Percentiles rank a stretch among this genome's conserved stretches.
These are phyloP conservation scores for Amesomyces nigricolor DNA, from an alignment of 2,329 filamentous ascomycete species.

Conservation along the genomic window DNA sequence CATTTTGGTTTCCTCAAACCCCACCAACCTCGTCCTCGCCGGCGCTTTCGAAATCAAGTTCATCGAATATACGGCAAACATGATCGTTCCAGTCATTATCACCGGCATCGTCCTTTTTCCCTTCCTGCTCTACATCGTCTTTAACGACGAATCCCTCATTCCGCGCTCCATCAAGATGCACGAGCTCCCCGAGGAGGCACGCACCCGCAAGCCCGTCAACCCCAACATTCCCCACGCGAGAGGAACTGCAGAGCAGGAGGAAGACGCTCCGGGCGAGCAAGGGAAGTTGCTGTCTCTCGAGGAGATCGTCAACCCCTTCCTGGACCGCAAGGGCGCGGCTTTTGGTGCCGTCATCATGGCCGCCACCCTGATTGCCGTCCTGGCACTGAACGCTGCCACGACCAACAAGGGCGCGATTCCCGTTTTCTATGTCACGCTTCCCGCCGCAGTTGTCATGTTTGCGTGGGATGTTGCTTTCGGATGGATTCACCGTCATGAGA, in stretches of 20 bases:
- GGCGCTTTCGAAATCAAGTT: conserved; percentile 68
- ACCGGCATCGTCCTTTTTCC: conserved; percentile 65
- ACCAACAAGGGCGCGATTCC: conserved; percentile 45
- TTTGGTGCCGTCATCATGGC: conserved; percentile 64
- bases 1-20: conserved; percentile 71
- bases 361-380: conserved; percentile 57
- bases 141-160: conserved; percentile 57
- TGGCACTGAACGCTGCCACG: conserved; percentile 59
- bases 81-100: conserved; percentile 66
- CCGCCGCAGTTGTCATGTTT: conserved; percentile 63
- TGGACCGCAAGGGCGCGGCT: conserved; percentile 60
- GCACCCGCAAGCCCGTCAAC: conserved; percentile 55
- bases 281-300: conserved; percentile 56
- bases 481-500: conserved; percentile 58
- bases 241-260: conserved; percentile 48
- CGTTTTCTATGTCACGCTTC: conserved; percentile 64
- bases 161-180: conserved; percentile 63
- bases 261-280: conserved; percentile 44
- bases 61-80: conserved; percentile 69
- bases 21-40: conserved; percentile 68
- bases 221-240: conserved; percentile 65
- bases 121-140: conserved; percentile 64
- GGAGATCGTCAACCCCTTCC: conserved; percentile 69
- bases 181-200: conserved; percentile 54
- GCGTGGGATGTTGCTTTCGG: conserved; percentile 60